Conservation (phyloP, 352 stramenopile species). For the Globisporangium ultimum region DNA sequence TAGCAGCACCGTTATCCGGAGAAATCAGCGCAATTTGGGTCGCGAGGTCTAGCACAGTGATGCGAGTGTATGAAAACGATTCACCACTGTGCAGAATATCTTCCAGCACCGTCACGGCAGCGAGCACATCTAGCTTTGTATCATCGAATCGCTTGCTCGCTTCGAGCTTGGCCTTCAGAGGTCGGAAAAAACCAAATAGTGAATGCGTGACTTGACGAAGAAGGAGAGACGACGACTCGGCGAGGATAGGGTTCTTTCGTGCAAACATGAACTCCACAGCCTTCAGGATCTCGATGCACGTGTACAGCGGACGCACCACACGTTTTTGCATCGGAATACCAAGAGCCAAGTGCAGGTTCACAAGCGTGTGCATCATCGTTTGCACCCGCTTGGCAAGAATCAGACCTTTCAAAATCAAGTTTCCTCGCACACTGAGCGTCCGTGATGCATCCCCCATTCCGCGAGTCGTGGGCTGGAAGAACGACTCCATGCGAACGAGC, state of each 20-base stretch:
- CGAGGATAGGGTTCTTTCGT: constrained; percentile 79
- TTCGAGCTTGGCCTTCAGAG: constrained; percentile 78
- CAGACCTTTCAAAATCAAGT: constrained; percentile 90
- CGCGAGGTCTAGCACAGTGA: constrained; percentile 77
- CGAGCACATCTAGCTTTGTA: constrained; percentile 82
- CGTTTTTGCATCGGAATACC: constrained; percentile 84
- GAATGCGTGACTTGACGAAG: constrained; percentile 78
- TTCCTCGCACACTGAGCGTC: constrained; percentile 80
- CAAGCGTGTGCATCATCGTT: constrained; percentile 88
- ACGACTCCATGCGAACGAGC: constrained; percentile 86
- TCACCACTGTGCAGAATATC: constrained; percentile 79
- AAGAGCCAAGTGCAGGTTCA: constrained; percentile 87
- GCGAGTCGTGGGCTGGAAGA: constrained; percentile 80
- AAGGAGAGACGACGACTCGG: constrained; percentile 69
- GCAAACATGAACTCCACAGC: constrained; percentile 92
- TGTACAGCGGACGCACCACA: constrained; percentile 82
- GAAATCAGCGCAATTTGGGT: constrained; percentile 81
- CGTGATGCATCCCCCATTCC: constrained; percentile 66
- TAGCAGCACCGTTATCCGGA: constrained; percentile 29
- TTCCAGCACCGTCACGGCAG: constrained; percentile 81
- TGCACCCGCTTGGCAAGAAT: constrained; percentile 88
- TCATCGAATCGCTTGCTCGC: constrained; percentile 86
- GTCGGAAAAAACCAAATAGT: constrained; percentile 77
- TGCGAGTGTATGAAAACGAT: constrained; percentile 82
- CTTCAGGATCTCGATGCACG: constrained; percentile 90